Evolutionary conservation across 495 filamentous ascomycete species (phyloP).

Genomic region (Tetracladium setigerum): DNA sequence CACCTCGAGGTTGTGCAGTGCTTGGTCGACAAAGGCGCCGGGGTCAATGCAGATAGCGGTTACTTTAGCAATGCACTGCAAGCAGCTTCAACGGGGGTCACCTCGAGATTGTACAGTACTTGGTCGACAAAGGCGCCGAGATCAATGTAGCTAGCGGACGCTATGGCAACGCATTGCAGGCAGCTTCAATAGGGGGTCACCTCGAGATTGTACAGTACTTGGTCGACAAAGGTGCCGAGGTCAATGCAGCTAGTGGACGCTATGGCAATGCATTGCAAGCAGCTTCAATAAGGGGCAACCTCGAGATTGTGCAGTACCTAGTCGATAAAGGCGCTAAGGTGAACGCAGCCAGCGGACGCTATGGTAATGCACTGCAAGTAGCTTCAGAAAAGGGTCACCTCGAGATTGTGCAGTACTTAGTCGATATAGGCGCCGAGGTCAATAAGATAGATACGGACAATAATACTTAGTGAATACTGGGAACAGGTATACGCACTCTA

Average conservation of each 20-base stretch:
- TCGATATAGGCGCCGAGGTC: conserved; percentile 4
- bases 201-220: background rate
- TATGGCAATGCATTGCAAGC: conserved; percentile 22
- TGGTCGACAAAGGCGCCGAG: conserved; percentile 1
- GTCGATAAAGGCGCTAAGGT: conserved; percentile 23
- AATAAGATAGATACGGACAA: too few relatives aligned
- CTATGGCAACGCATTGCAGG: conserved; percentile 4
- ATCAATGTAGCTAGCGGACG: conserved; percentile 1
- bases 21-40: conserved; percentile 20
- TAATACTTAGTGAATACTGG: too few relatives aligned
- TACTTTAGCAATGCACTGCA: conserved; percentile 14
- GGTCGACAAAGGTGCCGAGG: background rate
- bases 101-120: background rate
- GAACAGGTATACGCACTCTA: too few relatives aligned
- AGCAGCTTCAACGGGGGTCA: conserved; percentile 8
- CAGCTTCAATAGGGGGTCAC: conserved; percentile 4
- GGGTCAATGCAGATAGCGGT: conserved; percentile 20
- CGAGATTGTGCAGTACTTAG: background rate
- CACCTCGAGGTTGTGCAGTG: conserved; percentile 9
- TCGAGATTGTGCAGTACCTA: conserved; percentile 15
- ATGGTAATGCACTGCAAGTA: conserved; percentile 5
- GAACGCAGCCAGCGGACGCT: conserved; percentile 11
- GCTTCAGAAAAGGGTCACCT: background rate
- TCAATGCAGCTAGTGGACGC: conserved; percentile 8
- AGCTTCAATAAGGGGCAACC: conserved; percentile 11